These are phyloP conservation scores for Pseudozyma pruni DNA, from an alignment of 1,284 basidiomycete species.

Conservation along the genomic window DNA sequence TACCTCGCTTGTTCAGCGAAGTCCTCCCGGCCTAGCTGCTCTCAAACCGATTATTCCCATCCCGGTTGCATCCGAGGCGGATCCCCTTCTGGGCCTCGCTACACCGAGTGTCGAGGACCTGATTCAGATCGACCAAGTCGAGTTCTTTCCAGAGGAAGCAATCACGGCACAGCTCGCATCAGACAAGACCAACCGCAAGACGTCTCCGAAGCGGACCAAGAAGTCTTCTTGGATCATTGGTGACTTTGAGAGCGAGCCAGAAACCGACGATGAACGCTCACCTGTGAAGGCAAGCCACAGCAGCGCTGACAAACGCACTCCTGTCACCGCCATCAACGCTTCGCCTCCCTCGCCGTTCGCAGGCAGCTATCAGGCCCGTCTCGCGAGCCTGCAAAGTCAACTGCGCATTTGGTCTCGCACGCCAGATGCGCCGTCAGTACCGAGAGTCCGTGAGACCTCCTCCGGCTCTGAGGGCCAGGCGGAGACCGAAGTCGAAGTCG, in stretches of 20 bases:
- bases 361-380: slow-evolving; percentile 41
- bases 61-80: slow-evolving; percentile 29
- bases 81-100: slow-evolving; percentile 28
- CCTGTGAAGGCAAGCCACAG: slow-evolving; percentile 1
- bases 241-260: slow-evolving; percentile 44
- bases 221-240: slow-evolving; percentile 49
- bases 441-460: slow-evolving; percentile 26
- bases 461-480: slow-evolving; percentile 25
- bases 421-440: neutral
- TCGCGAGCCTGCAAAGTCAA: slow-evolving; percentile 42
- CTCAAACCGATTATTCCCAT: slow-evolving; percentile 32
- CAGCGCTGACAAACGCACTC: slow-evolving; percentile 1
- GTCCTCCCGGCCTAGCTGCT: slow-evolving; percentile 27
- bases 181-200: slow-evolving; percentile 12
- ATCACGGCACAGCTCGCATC: slow-evolving; percentile 23
- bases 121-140: slow-evolving; percentile 40
- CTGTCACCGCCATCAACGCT: slow-evolving; percentile 12
- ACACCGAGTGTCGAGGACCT: slow-evolving; percentile 44
- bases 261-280: slow-evolving; percentile 25
- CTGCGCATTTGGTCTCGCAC: slow-evolving; percentile 42
- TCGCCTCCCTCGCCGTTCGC: slow-evolving; percentile 16
- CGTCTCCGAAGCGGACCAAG: slow-evolving; percentile 27
- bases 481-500: slow-evolving; percentile 11
- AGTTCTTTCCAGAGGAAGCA: slow-evolving; percentile 36
- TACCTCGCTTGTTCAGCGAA: slow-evolving; percentile 34